Evolutionary conservation across 106 monocot genomes (phyloP), one percentile per base, ranked within the genome.

Genomic region (Dioscorea alata): DNA sequence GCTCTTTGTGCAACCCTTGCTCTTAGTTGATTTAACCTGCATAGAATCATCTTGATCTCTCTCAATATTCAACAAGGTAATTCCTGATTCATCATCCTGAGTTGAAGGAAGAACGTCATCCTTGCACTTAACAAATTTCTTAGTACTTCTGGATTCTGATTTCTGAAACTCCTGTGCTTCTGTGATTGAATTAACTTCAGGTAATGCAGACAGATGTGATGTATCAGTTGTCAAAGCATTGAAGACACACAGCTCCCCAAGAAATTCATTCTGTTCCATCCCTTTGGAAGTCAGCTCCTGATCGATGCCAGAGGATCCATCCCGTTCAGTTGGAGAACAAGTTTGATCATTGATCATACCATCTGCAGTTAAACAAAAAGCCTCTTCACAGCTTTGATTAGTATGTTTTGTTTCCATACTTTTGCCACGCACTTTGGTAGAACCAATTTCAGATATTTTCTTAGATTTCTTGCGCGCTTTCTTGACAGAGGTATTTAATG

Each of bases 391-490:
- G 13, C 50, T 70, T 59, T 24, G 65, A 74, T 59, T 54, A 61
- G 35, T 51, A 50, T 23, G 20, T 32, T 35, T 52, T 53, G 33
- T 9, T 53, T 64, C 64, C 58, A 54, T 71, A 21, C 68, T 25
- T 28, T 52, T 67, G 28, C 63, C 65, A 31, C 67, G 66, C 49
- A 67, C 31, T 66, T 71, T 71, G 54, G 59, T 67, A 58, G 69
- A 71, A 71, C 71, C 70, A 67, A 89, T 86, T 73, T 84, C 82
- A 20, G 84, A 84, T 71, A 87, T 82, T n/a, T 79, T 89, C 57
- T 87, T 87, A 13, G 82, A 79, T 68, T 78, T 87, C 72, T 80
- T 87, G 12, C 58, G 69, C 50, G 61, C 35, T 51, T 80, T 87
- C 63, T 80, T 86, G 6, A 35, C 56, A 13, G 73, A 76, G 62